Evolutionary conservation across 139 green algal species (phyloP).

Genomic region (Chlamydomonas sp.): DNA sequence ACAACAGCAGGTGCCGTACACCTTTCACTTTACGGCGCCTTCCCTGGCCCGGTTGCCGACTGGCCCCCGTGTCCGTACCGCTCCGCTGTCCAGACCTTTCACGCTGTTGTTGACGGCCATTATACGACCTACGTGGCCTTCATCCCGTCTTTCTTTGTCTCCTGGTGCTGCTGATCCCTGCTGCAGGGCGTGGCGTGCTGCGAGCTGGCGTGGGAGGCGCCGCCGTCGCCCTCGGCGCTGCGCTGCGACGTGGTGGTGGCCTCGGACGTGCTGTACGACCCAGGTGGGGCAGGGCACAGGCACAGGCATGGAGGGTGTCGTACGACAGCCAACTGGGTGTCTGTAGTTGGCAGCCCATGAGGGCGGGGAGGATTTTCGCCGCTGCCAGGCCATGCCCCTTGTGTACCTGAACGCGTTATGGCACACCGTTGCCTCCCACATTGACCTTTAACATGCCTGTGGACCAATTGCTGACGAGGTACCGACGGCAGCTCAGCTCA

Average conservation of each 20-base stretch:
- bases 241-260: slow-evolving; percentile 60
- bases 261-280: slow-evolving; percentile 80
- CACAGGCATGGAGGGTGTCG: no score
- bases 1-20: not conserved
- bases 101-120: not conserved
- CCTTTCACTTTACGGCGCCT: not conserved
- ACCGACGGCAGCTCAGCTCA: no score
- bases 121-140: not conserved
- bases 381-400: not conserved
- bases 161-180: not conserved
- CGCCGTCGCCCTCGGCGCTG: not conserved
- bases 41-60: not conserved
- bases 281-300: slow-evolving; percentile 1
- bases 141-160: not conserved
- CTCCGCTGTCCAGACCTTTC: not conserved
- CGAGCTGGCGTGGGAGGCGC: slow-evolving; percentile 19
- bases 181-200: not conserved
- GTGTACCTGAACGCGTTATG: not conserved
- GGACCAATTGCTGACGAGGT: not conserved
- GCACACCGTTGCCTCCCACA: slow-evolving; percentile 5
- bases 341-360: not conserved
- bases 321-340: not conserved
- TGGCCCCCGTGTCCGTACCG: no score
- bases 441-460: slow-evolving; percentile 19
- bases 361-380: not conserved